Conservation (phyloP, 2,329 filamentous ascomycete genomes). For the Sclerotinia minor region DNA sequence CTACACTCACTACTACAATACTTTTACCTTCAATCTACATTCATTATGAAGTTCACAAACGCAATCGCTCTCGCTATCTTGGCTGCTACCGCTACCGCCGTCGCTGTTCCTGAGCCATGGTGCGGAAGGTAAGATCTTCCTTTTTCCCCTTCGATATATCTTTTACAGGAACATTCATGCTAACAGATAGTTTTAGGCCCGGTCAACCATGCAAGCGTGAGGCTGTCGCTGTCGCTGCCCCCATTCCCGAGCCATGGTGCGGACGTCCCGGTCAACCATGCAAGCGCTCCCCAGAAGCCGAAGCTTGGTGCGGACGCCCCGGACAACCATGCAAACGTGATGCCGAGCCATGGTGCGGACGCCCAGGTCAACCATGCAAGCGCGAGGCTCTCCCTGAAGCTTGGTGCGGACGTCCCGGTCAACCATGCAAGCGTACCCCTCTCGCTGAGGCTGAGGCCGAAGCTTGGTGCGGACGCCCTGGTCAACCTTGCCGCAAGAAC, state of each 20-base stretch:
- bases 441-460: conserved; percentile 23
- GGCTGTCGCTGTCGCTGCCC: conserved; percentile 10
- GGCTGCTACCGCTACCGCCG: conserved; percentile 21
- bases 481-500: conserved; percentile 18
- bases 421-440: conserved; percentile 25
- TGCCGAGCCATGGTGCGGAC: conserved; percentile 17
- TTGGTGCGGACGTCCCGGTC: conserved; percentile 27
- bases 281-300: no score
- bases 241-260: conserved; percentile 4
- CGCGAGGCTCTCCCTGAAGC: conserved; percentile 30
- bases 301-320: no score
- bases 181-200: conserved; percentile 2
- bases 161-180: background rate
- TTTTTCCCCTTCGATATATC: background rate
- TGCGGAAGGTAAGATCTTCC: conserved; percentile 9
- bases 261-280: conserved; percentile 21
- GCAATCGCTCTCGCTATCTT: conserved; percentile 23
- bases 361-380: conserved; percentile 21
- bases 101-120: conserved; percentile 24
- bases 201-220: conserved; percentile 22
- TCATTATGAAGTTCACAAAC: conserved; percentile 27
- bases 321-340: no score
- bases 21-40: conserved; percentile 17
- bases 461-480: conserved; percentile 20
- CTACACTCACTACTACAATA: background rate